A percentile compares a stretch with the other conserved stretches of the same genome.
Conservation (phyloP, 176 grass and related monocot genomes). For the Leersia perrieri region DNA sequence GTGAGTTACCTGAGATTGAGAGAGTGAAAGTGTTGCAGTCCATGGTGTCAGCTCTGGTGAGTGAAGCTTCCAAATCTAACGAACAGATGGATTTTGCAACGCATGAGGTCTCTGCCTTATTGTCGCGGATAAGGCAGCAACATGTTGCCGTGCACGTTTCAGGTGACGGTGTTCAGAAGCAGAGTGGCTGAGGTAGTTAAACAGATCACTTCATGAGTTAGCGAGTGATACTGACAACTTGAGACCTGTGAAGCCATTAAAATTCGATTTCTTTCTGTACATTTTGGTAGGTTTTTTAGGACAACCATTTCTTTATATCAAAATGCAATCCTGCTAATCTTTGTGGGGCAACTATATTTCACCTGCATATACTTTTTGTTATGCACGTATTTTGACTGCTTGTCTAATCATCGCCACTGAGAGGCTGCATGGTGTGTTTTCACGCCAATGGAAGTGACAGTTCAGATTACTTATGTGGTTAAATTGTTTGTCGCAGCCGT, state of each 20-base stretch:
- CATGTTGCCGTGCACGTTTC: constrained; percentile 1
- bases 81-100: constrained; percentile 59
- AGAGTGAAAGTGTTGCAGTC: constrained; percentile 44
- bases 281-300: not conserved
- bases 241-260: not conserved
- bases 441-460: rapidly evolving
- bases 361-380: not conserved
- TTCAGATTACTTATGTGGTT: rapidly evolving
- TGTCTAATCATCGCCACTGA: not conserved
- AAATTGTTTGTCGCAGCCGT: not conserved
- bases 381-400: not conserved
- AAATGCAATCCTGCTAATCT: not conserved
- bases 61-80: constrained; percentile 59
- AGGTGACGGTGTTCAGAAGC: constrained; percentile 12
- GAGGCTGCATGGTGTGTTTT: not conserved
- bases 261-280: not conserved
- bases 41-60: constrained; percentile 47
- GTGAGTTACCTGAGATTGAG: constrained; percentile 33
- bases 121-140: constrained; percentile 53
- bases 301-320: not conserved
- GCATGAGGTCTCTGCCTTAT: constrained; percentile 45
- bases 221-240: not conserved
- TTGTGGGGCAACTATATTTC: not conserved
- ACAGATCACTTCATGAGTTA: not conserved
- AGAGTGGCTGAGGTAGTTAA: not conserved